Percentiles rank a stretch among this genome's conserved stretches.
Evolutionary conservation across 192 early-diverging fungal genomes (phyloP).

Genomic region (Mortierella antarctica): DNA sequence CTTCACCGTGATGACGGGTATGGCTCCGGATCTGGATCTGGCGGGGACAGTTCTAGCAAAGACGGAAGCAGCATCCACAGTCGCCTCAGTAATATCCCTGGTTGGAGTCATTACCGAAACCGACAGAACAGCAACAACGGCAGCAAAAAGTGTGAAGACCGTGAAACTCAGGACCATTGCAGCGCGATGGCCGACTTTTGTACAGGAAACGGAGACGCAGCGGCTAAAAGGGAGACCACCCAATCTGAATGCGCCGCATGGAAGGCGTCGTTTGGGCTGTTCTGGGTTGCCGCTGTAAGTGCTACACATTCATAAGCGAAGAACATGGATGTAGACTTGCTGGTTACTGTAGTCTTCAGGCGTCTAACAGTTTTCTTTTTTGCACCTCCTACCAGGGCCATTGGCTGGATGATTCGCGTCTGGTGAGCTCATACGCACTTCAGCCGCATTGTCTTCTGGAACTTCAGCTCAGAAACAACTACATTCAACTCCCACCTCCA

Average conservation of each 20-base stretch:
- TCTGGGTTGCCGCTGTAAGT: conserved; percentile 45
- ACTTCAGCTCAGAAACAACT: conserved; percentile 34
- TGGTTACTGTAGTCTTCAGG: not conserved
- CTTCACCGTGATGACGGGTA: too few species aligned
- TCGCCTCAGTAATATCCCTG: too few species aligned
- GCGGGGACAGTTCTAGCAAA: not conserved
- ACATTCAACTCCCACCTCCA: conserved; percentile 24
- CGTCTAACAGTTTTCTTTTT: not conserved
- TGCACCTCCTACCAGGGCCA: conserved; percentile 14
- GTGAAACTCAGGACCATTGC: conserved; percentile 30
- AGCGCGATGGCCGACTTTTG: conserved; percentile 11
- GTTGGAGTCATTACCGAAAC: too few species aligned
- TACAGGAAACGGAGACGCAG: not conserved
- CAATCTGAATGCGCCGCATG: conserved; percentile 28
- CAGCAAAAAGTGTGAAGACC: not conserved
- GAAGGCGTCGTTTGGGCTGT: conserved; percentile 45
- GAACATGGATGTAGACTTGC: too few species aligned
- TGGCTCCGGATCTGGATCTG: too few species aligned
- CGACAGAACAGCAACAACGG: not conserved
- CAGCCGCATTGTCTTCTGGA: conserved; percentile 35
- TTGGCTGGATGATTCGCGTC: conserved; percentile 43
- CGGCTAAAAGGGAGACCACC: not conserved
- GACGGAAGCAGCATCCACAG: not conserved
- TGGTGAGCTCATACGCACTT: conserved; percentile 18
- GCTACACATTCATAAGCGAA: too few species aligned